phyloP scores from a whole-genome alignment of 2,329 filamentous ascomycete species.

The Calycina herbarum region DNA sequence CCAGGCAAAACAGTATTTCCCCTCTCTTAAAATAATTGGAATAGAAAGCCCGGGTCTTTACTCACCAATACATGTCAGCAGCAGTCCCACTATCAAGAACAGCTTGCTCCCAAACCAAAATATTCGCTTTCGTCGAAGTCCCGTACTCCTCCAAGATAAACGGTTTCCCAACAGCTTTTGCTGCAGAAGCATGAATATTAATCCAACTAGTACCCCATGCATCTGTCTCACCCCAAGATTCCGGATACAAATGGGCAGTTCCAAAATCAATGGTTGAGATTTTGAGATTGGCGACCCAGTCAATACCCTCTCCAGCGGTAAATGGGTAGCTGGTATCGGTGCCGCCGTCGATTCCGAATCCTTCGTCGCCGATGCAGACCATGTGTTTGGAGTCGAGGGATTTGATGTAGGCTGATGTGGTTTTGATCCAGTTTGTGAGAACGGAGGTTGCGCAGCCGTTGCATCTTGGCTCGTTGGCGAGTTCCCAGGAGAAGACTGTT shows the following conservation, averaged over 20 bases:
- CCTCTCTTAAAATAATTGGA: too few relatives aligned
- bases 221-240: slow-evolving; percentile 41
- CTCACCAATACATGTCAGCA: slow-evolving; percentile 34
- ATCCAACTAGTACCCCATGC: slow-evolving; percentile 51
- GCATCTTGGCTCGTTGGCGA: slow-evolving; percentile 69
- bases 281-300: slow-evolving; percentile 48
- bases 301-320: slow-evolving; percentile 41
- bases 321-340: slow-evolving; percentile 44
- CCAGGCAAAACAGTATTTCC: too few relatives aligned
- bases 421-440: slow-evolving; percentile 56
- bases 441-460: slow-evolving; percentile 57
- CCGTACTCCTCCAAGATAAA: slow-evolving; percentile 45
- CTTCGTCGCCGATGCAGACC: slow-evolving; percentile 65
- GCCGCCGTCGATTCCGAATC: slow-evolving; percentile 41
- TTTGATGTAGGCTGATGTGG: slow-evolving; percentile 63
- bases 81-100: slow-evolving; percentile 28
- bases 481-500: slow-evolving; percentile 67
- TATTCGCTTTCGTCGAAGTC: slow-evolving; percentile 15
- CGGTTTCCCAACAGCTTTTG: slow-evolving; percentile 42
- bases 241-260: slow-evolving; percentile 54
- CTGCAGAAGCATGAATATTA: slow-evolving; percentile 43
- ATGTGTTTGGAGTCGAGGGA: slow-evolving; percentile 60
- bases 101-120: slow-evolving; percentile 27
- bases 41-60: too few relatives aligned
- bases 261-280: slow-evolving; percentile 53